A percentile compares a stretch with the other conserved stretches of the same genome.
Evolutionary conservation across 495 filamentous ascomycete species (phyloP).

Genomic region (Staphylotrichum tortipilum): DNA sequence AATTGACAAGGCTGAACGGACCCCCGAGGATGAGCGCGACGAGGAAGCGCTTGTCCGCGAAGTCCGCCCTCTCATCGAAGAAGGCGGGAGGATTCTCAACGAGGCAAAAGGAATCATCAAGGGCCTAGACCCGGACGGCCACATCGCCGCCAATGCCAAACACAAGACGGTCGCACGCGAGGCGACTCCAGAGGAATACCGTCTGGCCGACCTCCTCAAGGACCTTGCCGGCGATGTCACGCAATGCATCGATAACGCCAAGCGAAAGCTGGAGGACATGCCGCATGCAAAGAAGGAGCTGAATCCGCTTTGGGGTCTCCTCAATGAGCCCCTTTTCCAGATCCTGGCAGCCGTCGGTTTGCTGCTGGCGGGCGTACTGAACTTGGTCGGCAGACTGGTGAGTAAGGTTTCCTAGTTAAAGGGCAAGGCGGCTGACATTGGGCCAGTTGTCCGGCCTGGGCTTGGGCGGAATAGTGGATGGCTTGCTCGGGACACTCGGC

Average conservation of each 20-base stretch:
- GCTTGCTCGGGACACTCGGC: conserved; percentile 71
- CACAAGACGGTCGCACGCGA: conserved; percentile 71
- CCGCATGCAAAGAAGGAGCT: conserved; percentile 90
- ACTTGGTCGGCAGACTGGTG: conserved; percentile 63
- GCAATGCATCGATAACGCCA: conserved; percentile 77
- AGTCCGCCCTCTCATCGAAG: conserved; percentile 79
- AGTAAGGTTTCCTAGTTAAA: conserved; percentile 5
- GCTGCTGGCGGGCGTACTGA: conserved; percentile 71
- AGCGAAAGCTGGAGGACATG: conserved; percentile 80
- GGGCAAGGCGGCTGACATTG: conserved; percentile 7
- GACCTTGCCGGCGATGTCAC: conserved; percentile 55
- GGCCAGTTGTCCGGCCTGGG: conserved; percentile 65
- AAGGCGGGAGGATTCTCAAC: conserved; percentile 68
- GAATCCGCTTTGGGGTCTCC: conserved; percentile 75
- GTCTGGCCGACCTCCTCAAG: conserved; percentile 75
- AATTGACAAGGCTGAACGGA: conserved; percentile 72
- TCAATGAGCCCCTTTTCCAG: conserved; percentile 82
- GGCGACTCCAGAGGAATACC: conserved; percentile 78
- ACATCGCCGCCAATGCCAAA: conserved; percentile 78
- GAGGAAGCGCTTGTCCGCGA: conserved; percentile 80
- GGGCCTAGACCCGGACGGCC: conserved; percentile 81
- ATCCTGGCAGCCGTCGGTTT: conserved; percentile 87
- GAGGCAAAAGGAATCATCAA: conserved; percentile 88
- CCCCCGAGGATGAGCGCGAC: conserved; percentile 82
- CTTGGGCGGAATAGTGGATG: conserved; percentile 69